Conservation (phyloP, 2,329 filamentous ascomycete species). For the Phoma sp. region DNA sequence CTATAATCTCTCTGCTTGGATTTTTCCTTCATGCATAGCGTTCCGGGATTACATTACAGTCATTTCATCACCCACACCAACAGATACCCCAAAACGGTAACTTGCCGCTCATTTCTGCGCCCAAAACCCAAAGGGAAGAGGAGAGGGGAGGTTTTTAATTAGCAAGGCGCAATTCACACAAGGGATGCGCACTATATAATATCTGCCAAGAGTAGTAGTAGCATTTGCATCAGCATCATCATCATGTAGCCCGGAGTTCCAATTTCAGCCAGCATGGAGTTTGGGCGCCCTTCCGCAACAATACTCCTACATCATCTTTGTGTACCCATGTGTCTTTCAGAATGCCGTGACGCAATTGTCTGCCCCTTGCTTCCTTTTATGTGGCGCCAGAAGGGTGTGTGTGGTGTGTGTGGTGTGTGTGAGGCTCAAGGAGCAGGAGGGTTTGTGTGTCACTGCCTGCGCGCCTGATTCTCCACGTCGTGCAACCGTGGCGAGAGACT, state of each 20-base stretch:
- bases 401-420: too few species aligned
- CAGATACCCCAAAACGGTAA: slow-evolving; percentile 19
- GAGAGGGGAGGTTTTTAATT: slow-evolving; percentile 9
- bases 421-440: too few species aligned
- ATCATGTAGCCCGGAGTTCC: slow-evolving; percentile 15
- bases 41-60: slow-evolving; percentile 18
- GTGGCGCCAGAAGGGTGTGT: too few species aligned
- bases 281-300: background rate
- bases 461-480: background rate
- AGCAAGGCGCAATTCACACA: slow-evolving; percentile 11
- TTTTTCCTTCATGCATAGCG: slow-evolving; percentile 19
- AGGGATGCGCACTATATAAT: slow-evolving; percentile 4
- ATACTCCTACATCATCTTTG: background rate
- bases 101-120: slow-evolving; percentile 17
- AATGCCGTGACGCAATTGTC: background rate
- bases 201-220: slow-evolving; percentile 1
- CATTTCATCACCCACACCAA: slow-evolving; percentile 11
- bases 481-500: background rate
- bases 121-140: background rate
- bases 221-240: slow-evolving; percentile 6
- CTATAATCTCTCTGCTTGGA: slow-evolving; percentile 6
- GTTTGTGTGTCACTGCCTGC: too few species aligned
- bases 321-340: background rate
- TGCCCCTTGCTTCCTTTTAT: background rate
- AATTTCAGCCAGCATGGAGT: slow-evolving; percentile 12